Base-by-base conservation (phyloP, 1,284 basidiomycete species). In the Jaminaea rosea region DNA sequence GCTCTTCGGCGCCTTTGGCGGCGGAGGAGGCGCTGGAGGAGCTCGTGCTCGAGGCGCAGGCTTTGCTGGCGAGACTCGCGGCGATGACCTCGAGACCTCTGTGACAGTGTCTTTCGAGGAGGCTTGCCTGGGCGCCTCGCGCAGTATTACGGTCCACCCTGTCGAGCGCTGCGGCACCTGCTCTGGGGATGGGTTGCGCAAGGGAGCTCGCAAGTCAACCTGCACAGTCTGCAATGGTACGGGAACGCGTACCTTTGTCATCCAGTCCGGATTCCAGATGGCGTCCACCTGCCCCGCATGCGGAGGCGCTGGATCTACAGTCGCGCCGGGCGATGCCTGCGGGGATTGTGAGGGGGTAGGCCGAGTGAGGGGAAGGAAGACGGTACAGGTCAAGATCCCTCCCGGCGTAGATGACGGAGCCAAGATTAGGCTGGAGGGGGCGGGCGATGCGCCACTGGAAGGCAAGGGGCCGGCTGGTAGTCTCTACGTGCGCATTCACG, bases 241-340 rank as follows among this genome's bases (percentile, higher is more conserved):
- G 10, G 94, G 94, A 24, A 84, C 86, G 41, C 82, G 85, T 72
- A 89, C 90, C 11, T 97, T 88, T 76, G 85, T 92, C 50, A 84
- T 98, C 65, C 85, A 91, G 74, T 84, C 81, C 73, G 94, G 94
- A 15, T 98, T 98, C 83, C 88, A 92, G 74, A 94, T 99, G 90
- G 85, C 91, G 10, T 88, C 84, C 62, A 92, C 90, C 23, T 99
- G 94, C 76, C 79, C 80, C 48, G 76, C 81, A 23, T 99, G 94
- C 76, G 79, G 81, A 23, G 94, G 94, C n/a, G 79, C 81, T 13
- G 94, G 94, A 15, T 82, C 82, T 29, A 82, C 81, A 3, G 82
- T 96, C 26, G 88, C 90, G 50, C 83, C 83, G 13, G 83, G 82
- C 27, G 82, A 85, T 58, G 81, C 85, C 58, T 99, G 94, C 75